phyloP scores from a whole-genome alignment of 73 alveolate genomes.

The Paramecium biaurelia region DNA sequence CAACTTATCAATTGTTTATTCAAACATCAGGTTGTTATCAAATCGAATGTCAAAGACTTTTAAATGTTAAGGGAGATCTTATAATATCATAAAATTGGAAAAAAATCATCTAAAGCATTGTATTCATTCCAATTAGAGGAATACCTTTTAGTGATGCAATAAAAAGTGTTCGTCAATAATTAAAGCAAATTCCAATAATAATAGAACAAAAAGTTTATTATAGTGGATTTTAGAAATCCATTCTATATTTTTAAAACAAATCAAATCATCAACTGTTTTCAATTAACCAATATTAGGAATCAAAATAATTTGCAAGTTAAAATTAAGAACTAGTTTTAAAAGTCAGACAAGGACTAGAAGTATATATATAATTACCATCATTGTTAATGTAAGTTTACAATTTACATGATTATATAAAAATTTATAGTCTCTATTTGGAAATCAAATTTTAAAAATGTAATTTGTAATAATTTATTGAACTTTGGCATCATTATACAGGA shows the following conservation, averaged over 20 bases:
- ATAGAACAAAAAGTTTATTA: not conserved
- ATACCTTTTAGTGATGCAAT: slow-evolving; percentile 12
- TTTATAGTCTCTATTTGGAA: not conserved
- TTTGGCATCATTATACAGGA: slow-evolving; percentile 27
- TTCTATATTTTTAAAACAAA: slow-evolving; percentile 28
- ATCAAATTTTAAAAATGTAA: not conserved
- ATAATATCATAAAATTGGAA: not conserved
- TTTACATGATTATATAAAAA: not conserved
- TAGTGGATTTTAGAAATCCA: slow-evolving; percentile 26
- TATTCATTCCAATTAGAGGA: not conserved
- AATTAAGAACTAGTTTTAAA: not conserved
- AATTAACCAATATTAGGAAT: not conserved
- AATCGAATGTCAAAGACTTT: not conserved
- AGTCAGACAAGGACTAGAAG: not conserved
- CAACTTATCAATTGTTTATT: not conserved
- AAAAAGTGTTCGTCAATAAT: not conserved
- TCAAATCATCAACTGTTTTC: not conserved
- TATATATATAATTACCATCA: not conserved
- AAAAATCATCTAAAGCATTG: not conserved
- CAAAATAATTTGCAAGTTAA: not conserved
- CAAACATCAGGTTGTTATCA: not conserved
- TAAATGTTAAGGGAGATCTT: not conserved
- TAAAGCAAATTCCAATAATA: not conserved
- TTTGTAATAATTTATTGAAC: not conserved
- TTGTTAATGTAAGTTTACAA: not conserved